Percentiles rank a stretch among this genome's conserved stretches.
Conservation (phyloP, 345 rosid species). For the Noccaea bulbosa region DNA sequence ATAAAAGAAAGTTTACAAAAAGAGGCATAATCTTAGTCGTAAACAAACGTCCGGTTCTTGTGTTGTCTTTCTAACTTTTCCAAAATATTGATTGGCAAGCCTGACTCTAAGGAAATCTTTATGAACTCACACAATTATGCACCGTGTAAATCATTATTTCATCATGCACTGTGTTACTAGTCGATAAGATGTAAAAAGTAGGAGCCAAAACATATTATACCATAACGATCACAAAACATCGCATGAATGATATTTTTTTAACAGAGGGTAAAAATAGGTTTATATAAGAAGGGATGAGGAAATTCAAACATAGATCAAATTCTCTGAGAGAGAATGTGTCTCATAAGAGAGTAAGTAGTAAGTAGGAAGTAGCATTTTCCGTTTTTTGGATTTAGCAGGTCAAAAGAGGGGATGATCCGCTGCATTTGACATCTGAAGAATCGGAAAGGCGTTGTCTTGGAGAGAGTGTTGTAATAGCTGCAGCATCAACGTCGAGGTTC, state of each 20-base stretch:
- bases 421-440: conserved; percentile 86
- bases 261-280: conserved; percentile 3
- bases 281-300: conserved; percentile 3
- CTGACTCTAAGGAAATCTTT: conserved; percentile 22
- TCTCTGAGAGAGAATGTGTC: conserved; percentile 28
- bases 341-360: background rate
- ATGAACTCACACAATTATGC: background rate
- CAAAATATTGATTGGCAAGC: conserved; percentile 23
- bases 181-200: background rate
- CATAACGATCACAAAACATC: conserved; percentile 28
- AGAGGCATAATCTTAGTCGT: too few relatives aligned
- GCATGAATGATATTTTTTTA: conserved; percentile 21
- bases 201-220: conserved; percentile 25
- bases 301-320: background rate
- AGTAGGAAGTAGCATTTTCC: conserved; percentile 14
- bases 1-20: background rate
- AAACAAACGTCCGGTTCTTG: conserved; percentile 18
- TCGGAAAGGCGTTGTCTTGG: conserved; percentile 88
- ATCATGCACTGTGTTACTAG: background rate
- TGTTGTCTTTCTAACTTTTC: background rate
- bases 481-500: conserved; percentile 77
- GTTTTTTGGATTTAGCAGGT: conserved; percentile 54
- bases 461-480: conserved; percentile 67
- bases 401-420: conserved; percentile 83
- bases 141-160: background rate